A percentile compares a stretch with the other conserved stretches of the same genome.
Conservation (phyloP, 768 basidiomycete genomes). For the Ramaria sp. region DNA sequence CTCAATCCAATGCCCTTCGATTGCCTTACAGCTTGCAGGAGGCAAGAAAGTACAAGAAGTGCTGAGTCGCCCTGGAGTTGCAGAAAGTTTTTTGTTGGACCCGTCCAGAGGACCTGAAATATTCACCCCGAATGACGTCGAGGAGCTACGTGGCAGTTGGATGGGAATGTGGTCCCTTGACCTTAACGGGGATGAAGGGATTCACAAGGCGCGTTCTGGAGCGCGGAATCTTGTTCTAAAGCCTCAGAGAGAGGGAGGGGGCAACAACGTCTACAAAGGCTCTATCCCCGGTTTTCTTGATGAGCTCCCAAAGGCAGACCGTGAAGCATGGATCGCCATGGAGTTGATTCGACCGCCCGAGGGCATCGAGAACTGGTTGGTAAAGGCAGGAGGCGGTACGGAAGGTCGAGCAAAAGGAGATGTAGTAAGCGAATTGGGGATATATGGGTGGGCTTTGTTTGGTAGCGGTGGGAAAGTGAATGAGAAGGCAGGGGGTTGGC, state of each 20-base stretch:
- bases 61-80: conserved; percentile 57
- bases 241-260: conserved; percentile 96
- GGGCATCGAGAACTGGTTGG: conserved; percentile 58
- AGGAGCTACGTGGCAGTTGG: conserved; percentile 61
- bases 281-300: conserved; percentile 74
- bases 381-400: conserved; percentile 48
- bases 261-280: conserved; percentile 87
- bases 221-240: conserved; percentile 72
- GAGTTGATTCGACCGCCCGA: conserved; percentile 75
- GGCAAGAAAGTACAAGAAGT: conserved; percentile 94
- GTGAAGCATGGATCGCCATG: conserved; percentile 93
- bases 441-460: conserved; percentile 86
- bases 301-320: conserved; percentile 43
- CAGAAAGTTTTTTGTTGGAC: conserved; percentile 60
- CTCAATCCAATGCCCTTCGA: conserved; percentile 89
- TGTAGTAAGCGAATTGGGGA: conserved; percentile 82
- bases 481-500: conserved; percentile 68
- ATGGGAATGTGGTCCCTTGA: conserved; percentile 83
- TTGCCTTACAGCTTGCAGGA: conserved; percentile 89
- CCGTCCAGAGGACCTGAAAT: conserved; percentile 22
- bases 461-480: conserved; percentile 32
- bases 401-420: conserved; percentile 45
- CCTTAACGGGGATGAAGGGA: conserved; percentile 26
- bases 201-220: conserved; percentile 39
- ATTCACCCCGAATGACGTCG: conserved; percentile 31